These are phyloP conservation scores for Phalaenopsis hybrid DNA, from an alignment of 116 monocot genomes.

Conservation along the genomic window DNA sequence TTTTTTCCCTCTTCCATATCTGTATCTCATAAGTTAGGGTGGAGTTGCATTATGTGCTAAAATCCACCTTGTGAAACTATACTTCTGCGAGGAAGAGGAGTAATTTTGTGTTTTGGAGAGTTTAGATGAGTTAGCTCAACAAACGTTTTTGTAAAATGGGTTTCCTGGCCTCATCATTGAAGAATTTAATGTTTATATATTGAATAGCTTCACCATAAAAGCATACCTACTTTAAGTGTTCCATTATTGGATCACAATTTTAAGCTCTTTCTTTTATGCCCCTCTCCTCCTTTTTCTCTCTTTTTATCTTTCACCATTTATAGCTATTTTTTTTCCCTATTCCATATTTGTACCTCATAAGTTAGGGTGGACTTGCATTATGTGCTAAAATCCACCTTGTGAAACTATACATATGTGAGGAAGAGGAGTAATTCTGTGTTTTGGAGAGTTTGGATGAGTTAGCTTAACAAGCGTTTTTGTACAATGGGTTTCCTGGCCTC, in stretches of 20 bases:
- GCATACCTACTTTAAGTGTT: not conserved
- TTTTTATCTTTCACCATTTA: not conserved
- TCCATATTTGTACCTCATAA: not conserved
- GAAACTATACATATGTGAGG: not conserved
- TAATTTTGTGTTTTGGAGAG: not conserved
- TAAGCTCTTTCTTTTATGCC: not conserved
- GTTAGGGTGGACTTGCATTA: not conserved
- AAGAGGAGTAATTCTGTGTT: not conserved
- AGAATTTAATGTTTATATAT: not conserved
- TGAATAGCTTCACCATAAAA: not conserved
- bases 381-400: not conserved
- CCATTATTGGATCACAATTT: not conserved
- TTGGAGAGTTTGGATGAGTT: not conserved
- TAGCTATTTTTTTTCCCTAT: not conserved
- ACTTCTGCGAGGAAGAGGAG: not conserved
- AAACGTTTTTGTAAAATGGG: too few relatives aligned
- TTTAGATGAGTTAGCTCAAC: too few relatives aligned
- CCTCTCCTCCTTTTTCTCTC: not conserved
- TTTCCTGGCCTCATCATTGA: not conserved
- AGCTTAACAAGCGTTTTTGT: too few relatives aligned
- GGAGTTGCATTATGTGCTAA: too few relatives aligned
- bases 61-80: not conserved
- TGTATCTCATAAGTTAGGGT: not conserved
- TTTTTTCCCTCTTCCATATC: not conserved
- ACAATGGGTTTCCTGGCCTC: not conserved